These are phyloP conservation scores for Aspergillus arachidicola DNA, from an alignment of 2,329 filamentous ascomycete genomes.

Conservation along the genomic window DNA sequence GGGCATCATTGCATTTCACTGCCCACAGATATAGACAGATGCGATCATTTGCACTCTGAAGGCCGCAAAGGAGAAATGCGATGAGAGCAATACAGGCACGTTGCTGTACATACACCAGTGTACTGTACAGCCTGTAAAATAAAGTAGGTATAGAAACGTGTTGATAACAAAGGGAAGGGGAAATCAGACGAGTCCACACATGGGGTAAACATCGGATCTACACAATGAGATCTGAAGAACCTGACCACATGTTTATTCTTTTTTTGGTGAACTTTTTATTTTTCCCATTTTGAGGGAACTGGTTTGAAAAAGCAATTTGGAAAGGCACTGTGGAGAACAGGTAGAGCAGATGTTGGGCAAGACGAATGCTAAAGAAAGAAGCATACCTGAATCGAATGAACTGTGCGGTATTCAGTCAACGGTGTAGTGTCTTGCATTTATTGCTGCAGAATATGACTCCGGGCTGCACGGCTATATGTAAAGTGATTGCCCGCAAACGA, in stretches of 20 bases:
- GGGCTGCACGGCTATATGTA: conserved; percentile 22
- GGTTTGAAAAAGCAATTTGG: not conserved
- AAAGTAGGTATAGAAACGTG: not conserved
- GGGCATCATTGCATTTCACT: conserved; percentile 9
- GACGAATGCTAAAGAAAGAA: conserved; percentile 12
- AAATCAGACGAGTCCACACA: not conserved
- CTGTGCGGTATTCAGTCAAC: conserved; percentile 1
- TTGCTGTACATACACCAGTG: not conserved
- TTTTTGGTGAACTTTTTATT: not conserved
- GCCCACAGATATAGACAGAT: not conserved
- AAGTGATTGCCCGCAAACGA: conserved; percentile 8
- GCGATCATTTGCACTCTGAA: not conserved
- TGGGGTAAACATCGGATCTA: not conserved
- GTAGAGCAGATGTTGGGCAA: not conserved
- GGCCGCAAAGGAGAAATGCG: not conserved
- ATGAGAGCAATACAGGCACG: not conserved
- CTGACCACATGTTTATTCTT: not conserved
- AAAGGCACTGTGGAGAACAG: not conserved
- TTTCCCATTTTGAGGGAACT: not conserved
- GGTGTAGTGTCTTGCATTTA: conserved; percentile 24
- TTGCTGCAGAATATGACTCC: conserved; percentile 18
- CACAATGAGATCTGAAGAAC: conserved; percentile 1
- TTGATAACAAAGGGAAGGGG: not conserved
- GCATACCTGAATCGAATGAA: conserved; percentile 13
- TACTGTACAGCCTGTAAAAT: not conserved